A percentile compares a stretch with the other conserved stretches of the same genome.
Evolutionary conservation across 1,284 basidiomycete genomes (phyloP).

Genomic region (Somion occarium): DNA sequence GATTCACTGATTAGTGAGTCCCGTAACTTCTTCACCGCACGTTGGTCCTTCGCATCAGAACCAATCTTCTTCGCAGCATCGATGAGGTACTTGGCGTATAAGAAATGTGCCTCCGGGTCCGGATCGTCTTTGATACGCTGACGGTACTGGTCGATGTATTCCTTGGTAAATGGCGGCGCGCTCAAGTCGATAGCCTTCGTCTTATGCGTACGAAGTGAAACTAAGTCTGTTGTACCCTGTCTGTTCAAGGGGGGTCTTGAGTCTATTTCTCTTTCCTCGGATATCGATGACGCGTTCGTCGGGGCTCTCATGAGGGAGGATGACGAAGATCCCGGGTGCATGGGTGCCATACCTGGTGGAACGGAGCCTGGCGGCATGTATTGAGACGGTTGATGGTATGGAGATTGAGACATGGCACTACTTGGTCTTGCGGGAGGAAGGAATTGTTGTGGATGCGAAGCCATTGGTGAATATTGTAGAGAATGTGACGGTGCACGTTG

Average conservation of each 20-base stretch:
- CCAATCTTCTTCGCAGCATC: conserved; percentile 97
- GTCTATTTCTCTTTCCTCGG: conserved; percentile 43
- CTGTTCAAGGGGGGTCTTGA: conserved; percentile 53
- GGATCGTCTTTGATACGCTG: conserved; percentile 96
- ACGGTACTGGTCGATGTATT: conserved; percentile 96
- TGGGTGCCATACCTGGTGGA: too few species aligned
- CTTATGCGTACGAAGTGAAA: conserved; percentile 59
- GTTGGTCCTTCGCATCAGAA: conserved; percentile 66
- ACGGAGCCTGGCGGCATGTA: conserved; percentile 17
- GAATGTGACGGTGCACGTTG: conserved; percentile 13
- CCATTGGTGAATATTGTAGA: background rate
- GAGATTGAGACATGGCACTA: background rate
- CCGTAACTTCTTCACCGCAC: conserved; percentile 83
- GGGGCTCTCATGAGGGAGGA: background rate
- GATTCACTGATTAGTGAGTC: conserved; percentile 87
- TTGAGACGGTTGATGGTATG: conserved; percentile 17
- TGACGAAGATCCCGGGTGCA: conserved; percentile 10
- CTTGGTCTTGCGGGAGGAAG: conserved; percentile 1
- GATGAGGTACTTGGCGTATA: conserved; percentile 96
- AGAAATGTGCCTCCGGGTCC: conserved; percentile 98
- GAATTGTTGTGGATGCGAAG: background rate
- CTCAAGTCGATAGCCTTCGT: conserved; percentile 82
- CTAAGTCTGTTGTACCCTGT: conserved; percentile 51
- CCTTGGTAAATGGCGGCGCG: conserved; percentile 89
- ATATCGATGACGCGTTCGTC: conserved; percentile 18